Conservation (phyloP, 306 rosid species). For the Rosa rugosa region DNA sequence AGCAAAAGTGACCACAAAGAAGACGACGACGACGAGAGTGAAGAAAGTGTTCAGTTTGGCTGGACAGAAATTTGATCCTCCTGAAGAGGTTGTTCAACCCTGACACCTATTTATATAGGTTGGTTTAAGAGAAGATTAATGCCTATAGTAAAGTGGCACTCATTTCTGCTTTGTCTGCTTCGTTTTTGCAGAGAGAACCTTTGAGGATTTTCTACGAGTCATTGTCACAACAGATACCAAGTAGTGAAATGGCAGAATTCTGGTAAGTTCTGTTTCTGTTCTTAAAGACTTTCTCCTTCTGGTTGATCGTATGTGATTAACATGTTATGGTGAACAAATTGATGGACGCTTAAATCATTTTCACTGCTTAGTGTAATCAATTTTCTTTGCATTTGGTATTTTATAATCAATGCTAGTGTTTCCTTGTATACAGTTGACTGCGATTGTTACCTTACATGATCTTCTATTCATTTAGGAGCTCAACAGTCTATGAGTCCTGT, state of each 20-base stretch:
- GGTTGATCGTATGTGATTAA: neutral
- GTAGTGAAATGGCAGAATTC: slow-evolving; percentile 93
- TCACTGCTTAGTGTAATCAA: slow-evolving; percentile 1
- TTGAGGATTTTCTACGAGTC: slow-evolving; percentile 84
- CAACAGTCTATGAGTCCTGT: neutral
- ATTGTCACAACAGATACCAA: slow-evolving; percentile 81
- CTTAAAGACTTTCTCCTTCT: slow-evolving; percentile 16
- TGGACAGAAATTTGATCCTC: slow-evolving; percentile 93
- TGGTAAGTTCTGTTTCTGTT: slow-evolving; percentile 49
- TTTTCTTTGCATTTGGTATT: neutral
- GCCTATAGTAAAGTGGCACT: slow-evolving; percentile 9
- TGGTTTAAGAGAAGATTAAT: neutral
- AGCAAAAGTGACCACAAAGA: slow-evolving; percentile 39
- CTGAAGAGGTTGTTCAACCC: slow-evolving; percentile 69
- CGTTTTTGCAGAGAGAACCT: slow-evolving; percentile 82
- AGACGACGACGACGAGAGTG: slow-evolving; percentile 49
- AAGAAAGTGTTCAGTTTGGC: slow-evolving; percentile 75
- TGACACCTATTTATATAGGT: slow-evolving; percentile 23
- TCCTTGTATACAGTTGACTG: neutral
- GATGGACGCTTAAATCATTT: neutral
- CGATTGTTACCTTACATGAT: neutral
- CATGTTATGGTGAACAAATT: neutral
- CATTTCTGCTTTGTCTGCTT: slow-evolving; percentile 27
- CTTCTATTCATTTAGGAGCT: neutral
- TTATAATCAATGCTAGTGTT: neutral